Percentiles rank a stretch among this genome's conserved stretches.
Evolutionary conservation across 2,329 filamentous ascomycete genomes (phyloP).

Genomic region (Aspergillus sergii): DNA sequence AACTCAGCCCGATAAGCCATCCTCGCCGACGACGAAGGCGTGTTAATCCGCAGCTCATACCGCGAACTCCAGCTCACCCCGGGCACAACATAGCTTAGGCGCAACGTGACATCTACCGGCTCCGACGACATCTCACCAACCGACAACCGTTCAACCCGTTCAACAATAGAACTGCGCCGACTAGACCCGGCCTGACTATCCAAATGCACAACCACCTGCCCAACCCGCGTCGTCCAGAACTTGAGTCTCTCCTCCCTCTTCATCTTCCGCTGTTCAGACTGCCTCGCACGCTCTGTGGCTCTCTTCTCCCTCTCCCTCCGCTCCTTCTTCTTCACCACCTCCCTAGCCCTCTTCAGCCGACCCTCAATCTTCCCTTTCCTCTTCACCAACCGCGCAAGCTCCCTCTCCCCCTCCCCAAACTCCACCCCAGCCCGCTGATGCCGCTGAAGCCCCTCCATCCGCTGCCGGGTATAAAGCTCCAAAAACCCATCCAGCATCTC

Average conservation of each 20-base stretch:
- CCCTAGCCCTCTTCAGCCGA: constrained; percentile 23
- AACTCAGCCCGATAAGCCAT: constrained; percentile 66
- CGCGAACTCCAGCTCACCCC: constrained; percentile 62
- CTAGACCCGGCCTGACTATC: constrained; percentile 30
- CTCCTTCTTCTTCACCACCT: constrained; percentile 19
- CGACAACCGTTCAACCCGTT: constrained; percentile 20
- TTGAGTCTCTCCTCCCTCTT: constrained; percentile 33
- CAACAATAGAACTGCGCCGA: constrained; percentile 21
- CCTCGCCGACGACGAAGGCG: constrained; percentile 54
- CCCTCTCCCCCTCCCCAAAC: constrained; percentile 28
- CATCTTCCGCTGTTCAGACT: constrained; percentile 27
- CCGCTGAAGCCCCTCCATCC: constrained; percentile 27
- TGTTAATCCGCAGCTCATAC: constrained; percentile 65
- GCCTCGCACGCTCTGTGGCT: constrained; percentile 10
- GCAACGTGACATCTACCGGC: constrained; percentile 36
- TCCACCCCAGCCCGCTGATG: constrained; percentile 27
- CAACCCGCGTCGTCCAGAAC: constrained; percentile 40
- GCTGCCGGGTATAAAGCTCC: constrained; percentile 34
- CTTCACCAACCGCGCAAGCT: constrained; percentile 21
- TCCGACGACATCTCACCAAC: constrained; percentile 10
- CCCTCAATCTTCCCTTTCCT: constrained; percentile 26
- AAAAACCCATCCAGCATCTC: constrained; percentile 39
- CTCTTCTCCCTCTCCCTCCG: constrained; percentile 29
- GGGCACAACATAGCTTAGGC: constrained; percentile 62
- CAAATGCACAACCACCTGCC: constrained; percentile 39